phyloP scores from a whole-genome alignment of 306 rosid species.

The Astragalus membranaceus region DNA sequence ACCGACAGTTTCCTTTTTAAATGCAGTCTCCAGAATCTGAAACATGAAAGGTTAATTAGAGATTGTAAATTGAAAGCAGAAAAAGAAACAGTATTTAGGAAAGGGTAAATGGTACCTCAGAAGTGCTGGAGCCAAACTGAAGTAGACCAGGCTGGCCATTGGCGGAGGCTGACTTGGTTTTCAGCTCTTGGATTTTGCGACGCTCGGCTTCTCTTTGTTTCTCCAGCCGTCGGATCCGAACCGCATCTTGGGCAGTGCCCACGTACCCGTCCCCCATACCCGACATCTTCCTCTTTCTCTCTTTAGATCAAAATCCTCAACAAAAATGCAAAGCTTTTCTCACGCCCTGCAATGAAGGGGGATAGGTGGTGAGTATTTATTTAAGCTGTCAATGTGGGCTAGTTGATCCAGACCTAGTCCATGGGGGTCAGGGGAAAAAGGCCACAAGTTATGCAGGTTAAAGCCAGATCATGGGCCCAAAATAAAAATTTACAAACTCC shows the following conservation, averaged over 20 bases:
- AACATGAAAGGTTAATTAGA: not conserved
- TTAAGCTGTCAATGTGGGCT: not conserved
- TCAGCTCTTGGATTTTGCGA: constrained; percentile 91
- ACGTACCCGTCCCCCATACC: constrained; percentile 99
- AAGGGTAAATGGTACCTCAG: constrained; percentile 46
- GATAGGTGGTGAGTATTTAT: too few species aligned
- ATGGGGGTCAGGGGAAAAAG: too few species aligned
- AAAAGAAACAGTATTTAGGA: not conserved
- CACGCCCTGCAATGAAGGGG: not conserved
- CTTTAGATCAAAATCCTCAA: not conserved
- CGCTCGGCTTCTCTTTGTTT: constrained; percentile 98
- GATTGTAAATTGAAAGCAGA: not conserved
- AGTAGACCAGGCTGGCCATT: constrained; percentile 93
- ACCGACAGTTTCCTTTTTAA: constrained; percentile 96
- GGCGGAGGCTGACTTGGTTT: constrained; percentile 68
- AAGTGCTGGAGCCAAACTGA: constrained; percentile 92
- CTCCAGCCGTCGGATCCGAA: constrained; percentile 87
- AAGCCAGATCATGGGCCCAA: too few species aligned
- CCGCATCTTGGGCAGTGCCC: constrained; percentile 96
- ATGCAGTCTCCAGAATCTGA: constrained; percentile 96
- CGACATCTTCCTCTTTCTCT: constrained; percentile 42
- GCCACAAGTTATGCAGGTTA: too few species aligned
- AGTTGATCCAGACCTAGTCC: too few species aligned
- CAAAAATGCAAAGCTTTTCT: not conserved
- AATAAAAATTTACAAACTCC: too few species aligned